Evolutionary conservation across 345 rosid genomes (phyloP), one percentile per base, ranked within the genome.

Genomic region (Passiflora organensis): DNA sequence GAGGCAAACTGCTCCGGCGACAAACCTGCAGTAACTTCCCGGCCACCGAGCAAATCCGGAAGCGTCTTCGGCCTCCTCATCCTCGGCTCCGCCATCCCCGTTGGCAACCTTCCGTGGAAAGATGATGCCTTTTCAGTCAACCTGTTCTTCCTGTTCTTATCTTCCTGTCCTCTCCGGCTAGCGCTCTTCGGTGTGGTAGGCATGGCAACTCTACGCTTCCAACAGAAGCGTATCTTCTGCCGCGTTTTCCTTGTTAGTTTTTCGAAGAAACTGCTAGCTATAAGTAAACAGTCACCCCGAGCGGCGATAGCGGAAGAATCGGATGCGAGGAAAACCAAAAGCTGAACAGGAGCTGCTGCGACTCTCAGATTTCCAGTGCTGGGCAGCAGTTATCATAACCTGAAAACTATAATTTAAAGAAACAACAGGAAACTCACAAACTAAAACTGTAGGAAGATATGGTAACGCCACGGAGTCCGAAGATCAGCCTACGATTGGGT

Each of bases 281-380:
- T 28, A 8, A 2, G 34, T 28, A 8, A 8, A 8, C 34, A 43
- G 10, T 76, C 59, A 79, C 72, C 85, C 55, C 83, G 77, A 69
- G 38, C 87, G 82, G 58, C 94, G 79, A 74, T 71, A 77, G 12
- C 89, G 82, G 72, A 73, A 62, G 71, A 75, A 78, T 11, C 84
- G 60, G 55, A 51, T 28, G 51, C 76, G 82, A 14, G 88, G 84
- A 84, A 85, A 82, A 59, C 86, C 82, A 82, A 76, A 82, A 72
- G 82, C 80, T 2, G 67, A 55, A 45, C 42, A 53, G 58, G 75
- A 67, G 34, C 34, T 28, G 75, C 62, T 52, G 36, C 48, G 79
- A 79, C 79, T 74, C 86, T 81, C 90, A 45, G 76, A 61, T 71
- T 78, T 59, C 8, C 3, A 28, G 81, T 80, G 58, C 72, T 58